Conservation (phyloP, 2,329 filamentous ascomycete species). For the Kalmusia sp. region DNA sequence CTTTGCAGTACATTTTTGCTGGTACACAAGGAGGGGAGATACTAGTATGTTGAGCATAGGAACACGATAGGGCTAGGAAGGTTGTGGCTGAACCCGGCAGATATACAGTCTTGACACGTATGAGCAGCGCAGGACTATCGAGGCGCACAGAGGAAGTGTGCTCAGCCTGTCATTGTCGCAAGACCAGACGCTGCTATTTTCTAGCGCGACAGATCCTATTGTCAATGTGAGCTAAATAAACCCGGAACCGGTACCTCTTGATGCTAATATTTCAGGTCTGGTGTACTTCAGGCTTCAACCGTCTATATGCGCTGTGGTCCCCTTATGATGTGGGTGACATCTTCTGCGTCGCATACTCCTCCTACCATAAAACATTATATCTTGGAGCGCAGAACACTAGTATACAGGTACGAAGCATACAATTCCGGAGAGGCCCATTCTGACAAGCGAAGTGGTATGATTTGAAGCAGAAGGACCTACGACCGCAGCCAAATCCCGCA, state of each 20-base stretch:
- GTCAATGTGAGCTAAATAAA: slow-evolving; percentile 68
- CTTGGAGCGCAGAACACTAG: slow-evolving; percentile 93
- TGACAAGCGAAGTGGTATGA: slow-evolving; percentile 72
- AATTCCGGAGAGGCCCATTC: background rate
- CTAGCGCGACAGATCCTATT: slow-evolving; percentile 89
- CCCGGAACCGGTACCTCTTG: too few relatives aligned
- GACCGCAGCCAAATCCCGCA: slow-evolving; percentile 67
- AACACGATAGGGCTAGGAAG: background rate
- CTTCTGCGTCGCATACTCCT: slow-evolving; percentile 91
- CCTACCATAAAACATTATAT: slow-evolving; percentile 80
- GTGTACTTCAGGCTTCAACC: slow-evolving; percentile 77
- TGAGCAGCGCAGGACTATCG: slow-evolving; percentile 77
- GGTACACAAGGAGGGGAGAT: slow-evolving; percentile 95
- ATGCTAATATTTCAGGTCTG: slow-evolving; percentile 65
- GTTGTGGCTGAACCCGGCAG: slow-evolving; percentile 40
- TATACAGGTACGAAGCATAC: slow-evolving; percentile 66
- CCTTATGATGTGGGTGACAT: slow-evolving; percentile 94
- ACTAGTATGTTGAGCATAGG: slow-evolving; percentile 58
- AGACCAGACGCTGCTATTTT: slow-evolving; percentile 80
- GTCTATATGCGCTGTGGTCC: slow-evolving; percentile 89
- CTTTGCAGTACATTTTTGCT: slow-evolving; percentile 82
- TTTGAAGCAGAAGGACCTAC: slow-evolving; percentile 68
- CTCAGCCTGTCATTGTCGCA: slow-evolving; percentile 82
- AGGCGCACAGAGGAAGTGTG: slow-evolving; percentile 91
- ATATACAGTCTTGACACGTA: slow-evolving; percentile 90